Percentiles rank a stretch among this genome's conserved stretches.
Conservation (phyloP, 106 monocot genomes). For the Agapanthus africanus region DNA sequence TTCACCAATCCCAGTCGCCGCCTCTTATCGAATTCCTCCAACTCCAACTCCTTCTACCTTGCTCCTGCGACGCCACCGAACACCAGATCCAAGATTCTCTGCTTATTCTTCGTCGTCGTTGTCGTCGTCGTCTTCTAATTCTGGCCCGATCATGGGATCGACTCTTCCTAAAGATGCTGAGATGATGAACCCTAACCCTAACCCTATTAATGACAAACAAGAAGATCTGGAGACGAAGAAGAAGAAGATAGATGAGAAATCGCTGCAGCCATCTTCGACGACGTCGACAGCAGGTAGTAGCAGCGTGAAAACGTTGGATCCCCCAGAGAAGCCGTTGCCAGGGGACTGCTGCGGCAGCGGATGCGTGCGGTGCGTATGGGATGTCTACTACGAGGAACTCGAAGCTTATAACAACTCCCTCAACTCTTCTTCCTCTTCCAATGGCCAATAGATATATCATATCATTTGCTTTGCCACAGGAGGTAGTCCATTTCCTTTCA, state of each 20-base stretch:
- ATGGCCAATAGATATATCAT: neutral
- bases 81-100: neutral
- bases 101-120: too few relatives aligned
- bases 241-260: neutral
- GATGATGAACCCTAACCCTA: too few relatives aligned
- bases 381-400: conserved; percentile 84
- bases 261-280: neutral
- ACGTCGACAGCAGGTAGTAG: too few relatives aligned
- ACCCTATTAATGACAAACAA: too few relatives aligned
- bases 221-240: neutral
- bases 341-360: conserved; percentile 96
- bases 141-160: neutral
- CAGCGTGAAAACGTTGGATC: conserved; percentile 4
- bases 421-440: neutral
- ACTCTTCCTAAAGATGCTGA: neutral
- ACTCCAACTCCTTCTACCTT: neutral
- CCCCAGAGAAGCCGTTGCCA: conserved; percentile 78
- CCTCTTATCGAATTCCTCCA: neutral
- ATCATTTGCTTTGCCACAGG: too few relatives aligned
- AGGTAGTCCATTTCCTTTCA: too few relatives aligned
- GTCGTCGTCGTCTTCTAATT: too few relatives aligned
- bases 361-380: conserved; percentile 88
- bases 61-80: neutral
- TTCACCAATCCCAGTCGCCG: neutral
- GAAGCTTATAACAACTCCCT: conserved; percentile 58